phyloP scores from a whole-genome alignment of 768 basidiomycete species.

The Gymnopilus dilepis region DNA sequence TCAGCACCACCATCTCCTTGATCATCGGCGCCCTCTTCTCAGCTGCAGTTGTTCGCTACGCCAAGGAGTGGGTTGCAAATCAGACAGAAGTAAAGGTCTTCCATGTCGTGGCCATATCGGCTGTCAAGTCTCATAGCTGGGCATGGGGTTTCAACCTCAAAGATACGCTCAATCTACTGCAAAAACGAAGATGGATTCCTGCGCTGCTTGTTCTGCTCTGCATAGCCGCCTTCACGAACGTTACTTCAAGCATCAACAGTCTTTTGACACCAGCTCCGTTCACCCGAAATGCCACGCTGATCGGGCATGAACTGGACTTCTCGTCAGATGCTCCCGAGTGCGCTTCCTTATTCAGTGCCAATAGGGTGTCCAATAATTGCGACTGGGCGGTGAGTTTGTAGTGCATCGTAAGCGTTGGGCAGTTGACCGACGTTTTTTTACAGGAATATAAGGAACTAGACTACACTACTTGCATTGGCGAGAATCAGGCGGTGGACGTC shows the following conservation, averaged over 20 bases:
- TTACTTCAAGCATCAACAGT: slow-evolving; percentile 22
- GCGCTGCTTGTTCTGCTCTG: slow-evolving; percentile 16
- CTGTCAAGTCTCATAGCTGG: slow-evolving; percentile 20
- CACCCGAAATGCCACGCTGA: slow-evolving; percentile 11
- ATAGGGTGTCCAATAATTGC: slow-evolving; percentile 14
- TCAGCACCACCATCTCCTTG: slow-evolving; percentile 20
- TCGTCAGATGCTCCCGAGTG: slow-evolving; percentile 21
- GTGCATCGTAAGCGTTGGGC: background rate
- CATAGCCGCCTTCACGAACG: slow-evolving; percentile 18
- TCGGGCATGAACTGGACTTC: slow-evolving; percentile 26
- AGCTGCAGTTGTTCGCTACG: slow-evolving; percentile 22
- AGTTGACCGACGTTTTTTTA: background rate
- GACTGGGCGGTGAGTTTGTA: slow-evolving; percentile 19
- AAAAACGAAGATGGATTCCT: slow-evolving; percentile 6
- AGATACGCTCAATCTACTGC: slow-evolving; percentile 4
- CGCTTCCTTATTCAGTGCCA: slow-evolving; percentile 16
- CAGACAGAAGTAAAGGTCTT: slow-evolving; percentile 7
- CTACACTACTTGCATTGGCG: slow-evolving; percentile 26
- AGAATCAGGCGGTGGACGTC: slow-evolving; percentile 29
- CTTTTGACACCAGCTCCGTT: slow-evolving; percentile 23
- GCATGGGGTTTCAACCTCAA: slow-evolving; percentile 13
- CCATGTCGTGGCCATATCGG: slow-evolving; percentile 17
- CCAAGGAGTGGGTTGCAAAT: slow-evolving; percentile 19
- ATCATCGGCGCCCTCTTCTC: slow-evolving; percentile 22
- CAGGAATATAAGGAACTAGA: slow-evolving; percentile 17